Evolutionary conservation across 1,284 basidiomycete species (phyloP), one percentile per base, ranked within the genome.

Genomic region (Cystobasidium pallidum): DNA sequence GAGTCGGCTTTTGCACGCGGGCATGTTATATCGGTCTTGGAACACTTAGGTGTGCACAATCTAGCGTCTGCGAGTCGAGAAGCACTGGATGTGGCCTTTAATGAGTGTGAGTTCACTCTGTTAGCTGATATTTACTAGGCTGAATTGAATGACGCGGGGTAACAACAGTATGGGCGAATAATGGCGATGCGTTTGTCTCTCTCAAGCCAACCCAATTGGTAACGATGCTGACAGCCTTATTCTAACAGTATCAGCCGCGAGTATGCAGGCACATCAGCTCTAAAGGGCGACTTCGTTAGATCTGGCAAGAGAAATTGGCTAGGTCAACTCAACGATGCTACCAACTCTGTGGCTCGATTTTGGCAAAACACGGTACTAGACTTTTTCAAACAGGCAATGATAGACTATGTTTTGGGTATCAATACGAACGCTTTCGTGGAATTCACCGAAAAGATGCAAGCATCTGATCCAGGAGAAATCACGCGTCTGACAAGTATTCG

Each of bases 231-330:
- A 62, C 54, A n/a, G 24, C 34, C 26, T 1, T 26, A 6, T 2
- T 19, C 11, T 1, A 28, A 45, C 41, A 71, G 68, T 2, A 91
- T 94, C 73, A 66, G 55, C n/a, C 74, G 77, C 39, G 70, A 75
- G 71, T 96, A 97, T 77, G 88, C 91, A 71, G 91, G 91, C n/a
- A 92, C 92, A 0, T 91, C 91, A 62, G 92, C 92, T 21, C 84
- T 98, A 61, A 98, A 98, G 87, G 92, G 94, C n/a, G 94, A 96
- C 82, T 97, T 93, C 78, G 95, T 93, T 0, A 86, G 92, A 85
- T 98, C 94, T 0, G 95, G 95, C 34, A 95, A 92, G 82, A 88
- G 95, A 24, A 94, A 98, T 80, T 83, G 96, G 30, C 86, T 87
- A 45, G 95, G 95, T 1, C 87, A 97, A 83, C 84, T 96, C 26